Evolutionary conservation across 495 filamentous ascomycete genomes (phyloP).

Genomic region (Penicillium angulare): DNA sequence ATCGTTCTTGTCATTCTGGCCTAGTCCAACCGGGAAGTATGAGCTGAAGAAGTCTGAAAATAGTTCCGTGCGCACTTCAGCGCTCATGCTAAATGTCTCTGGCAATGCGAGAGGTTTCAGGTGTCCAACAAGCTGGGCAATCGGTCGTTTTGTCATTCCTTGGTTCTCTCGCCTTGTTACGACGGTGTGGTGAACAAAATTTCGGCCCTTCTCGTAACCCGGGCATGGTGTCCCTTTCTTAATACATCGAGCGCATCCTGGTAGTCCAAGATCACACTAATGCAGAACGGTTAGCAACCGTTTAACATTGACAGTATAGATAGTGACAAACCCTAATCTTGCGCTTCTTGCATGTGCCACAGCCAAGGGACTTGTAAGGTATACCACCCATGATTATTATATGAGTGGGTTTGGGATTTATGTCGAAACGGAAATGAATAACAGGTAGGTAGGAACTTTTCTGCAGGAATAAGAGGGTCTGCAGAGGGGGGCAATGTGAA

Average conservation of each 20-base stretch:
- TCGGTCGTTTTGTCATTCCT: not conserved
- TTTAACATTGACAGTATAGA: not conserved
- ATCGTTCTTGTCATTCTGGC: not conserved
- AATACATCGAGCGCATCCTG: constrained; percentile 10
- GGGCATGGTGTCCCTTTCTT: constrained; percentile 5
- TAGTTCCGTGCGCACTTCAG: constrained; percentile 3
- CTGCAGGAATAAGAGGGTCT: too few relatives aligned
- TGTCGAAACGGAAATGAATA: too few relatives aligned
- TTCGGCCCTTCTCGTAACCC: constrained; percentile 12
- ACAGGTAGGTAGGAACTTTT: too few relatives aligned
- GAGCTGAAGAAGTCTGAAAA: constrained; percentile 1
- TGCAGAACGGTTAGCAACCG: not conserved
- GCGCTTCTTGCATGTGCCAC: constrained; percentile 11
- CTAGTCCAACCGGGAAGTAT: not conserved
- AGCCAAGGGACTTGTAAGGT: constrained; percentile 9
- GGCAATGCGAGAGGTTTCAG: not conserved
- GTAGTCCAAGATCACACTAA: constrained; percentile 13
- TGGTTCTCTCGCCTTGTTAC: not conserved
- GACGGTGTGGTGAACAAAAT: constrained; percentile 7
- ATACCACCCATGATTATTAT: constrained; percentile 15
- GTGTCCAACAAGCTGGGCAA: not conserved
- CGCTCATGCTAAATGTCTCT: not conserved
- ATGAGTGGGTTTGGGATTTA: not conserved
- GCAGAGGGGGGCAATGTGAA: too few relatives aligned
- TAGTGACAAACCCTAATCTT: constrained; percentile 13